These are phyloP conservation scores for Sphaceloma murrayae DNA, from an alignment of 2,329 filamentous ascomycete species.

Conservation along the genomic window DNA sequence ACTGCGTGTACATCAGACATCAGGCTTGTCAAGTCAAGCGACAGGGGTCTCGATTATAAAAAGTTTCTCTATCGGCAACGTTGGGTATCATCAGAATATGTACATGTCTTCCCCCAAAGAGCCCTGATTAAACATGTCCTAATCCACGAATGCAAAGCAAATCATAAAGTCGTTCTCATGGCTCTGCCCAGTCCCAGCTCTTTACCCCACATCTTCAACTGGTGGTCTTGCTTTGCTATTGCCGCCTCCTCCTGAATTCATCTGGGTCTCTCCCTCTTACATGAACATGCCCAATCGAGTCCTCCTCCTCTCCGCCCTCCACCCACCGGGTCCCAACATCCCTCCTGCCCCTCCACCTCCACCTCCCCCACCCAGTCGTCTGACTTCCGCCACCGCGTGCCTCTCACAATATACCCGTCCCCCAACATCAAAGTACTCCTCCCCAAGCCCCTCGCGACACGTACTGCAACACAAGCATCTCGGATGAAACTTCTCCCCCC, in stretches of 20 bases:
- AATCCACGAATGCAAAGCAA: slow-evolving; percentile 2
- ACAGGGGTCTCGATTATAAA: slow-evolving; percentile 11
- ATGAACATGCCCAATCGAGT: slow-evolving; percentile 44
- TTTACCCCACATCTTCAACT: background rate
- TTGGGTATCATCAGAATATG: slow-evolving; percentile 15
- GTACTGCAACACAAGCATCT: slow-evolving; percentile 76
- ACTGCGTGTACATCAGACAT: too few relatives aligned
- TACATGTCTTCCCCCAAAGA: background rate
- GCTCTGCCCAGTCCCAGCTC: background rate
- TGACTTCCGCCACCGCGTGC: slow-evolving; percentile 54
- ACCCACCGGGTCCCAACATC: slow-evolving; percentile 17
- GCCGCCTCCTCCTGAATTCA: background rate
- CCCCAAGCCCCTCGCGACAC: slow-evolving; percentile 62
- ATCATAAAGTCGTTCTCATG: slow-evolving; percentile 4
- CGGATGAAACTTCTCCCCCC: slow-evolving; percentile 70
- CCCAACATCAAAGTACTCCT: slow-evolving; percentile 86
- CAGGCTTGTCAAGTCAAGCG: background rate
- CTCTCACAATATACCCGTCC: slow-evolving; percentile 76
- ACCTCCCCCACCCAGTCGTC: slow-evolving; percentile 18
- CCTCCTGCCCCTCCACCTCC: slow-evolving; percentile 17
- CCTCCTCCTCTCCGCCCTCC: slow-evolving; percentile 39
- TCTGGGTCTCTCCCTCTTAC: slow-evolving; percentile 19
- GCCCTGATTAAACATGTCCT: slow-evolving; percentile 11
- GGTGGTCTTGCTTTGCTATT: background rate
- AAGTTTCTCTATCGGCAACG: slow-evolving; percentile 4